These are phyloP conservation scores for Puccinia horiana DNA, from an alignment of 1,284 basidiomycete genomes.

Conservation along the genomic window DNA sequence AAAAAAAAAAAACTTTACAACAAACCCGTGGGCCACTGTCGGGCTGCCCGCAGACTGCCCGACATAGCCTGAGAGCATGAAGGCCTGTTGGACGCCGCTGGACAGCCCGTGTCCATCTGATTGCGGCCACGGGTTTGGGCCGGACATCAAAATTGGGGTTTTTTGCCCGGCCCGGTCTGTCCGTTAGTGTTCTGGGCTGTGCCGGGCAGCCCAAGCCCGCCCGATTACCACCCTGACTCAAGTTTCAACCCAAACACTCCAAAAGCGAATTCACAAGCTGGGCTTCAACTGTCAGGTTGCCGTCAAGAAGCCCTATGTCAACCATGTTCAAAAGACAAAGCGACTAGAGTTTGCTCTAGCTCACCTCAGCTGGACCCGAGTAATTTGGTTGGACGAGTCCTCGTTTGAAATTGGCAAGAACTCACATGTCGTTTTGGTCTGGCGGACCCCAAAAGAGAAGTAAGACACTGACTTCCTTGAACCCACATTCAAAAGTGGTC, in stretches of 20 bases:
- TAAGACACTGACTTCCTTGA: not conserved
- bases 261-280: not conserved
- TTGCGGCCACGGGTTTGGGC: no score
- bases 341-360: not conserved
- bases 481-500: constrained; percentile 18
- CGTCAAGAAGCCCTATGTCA: not conserved
- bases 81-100: no score
- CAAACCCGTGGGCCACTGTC: no score
- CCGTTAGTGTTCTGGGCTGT: no score
- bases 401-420: constrained; percentile 21
- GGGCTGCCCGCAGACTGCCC: no score
- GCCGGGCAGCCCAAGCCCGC: no score
- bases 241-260: not conserved
- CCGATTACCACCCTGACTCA: no score
- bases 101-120: no score
- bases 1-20: no score
- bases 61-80: no score
- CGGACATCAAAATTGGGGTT: no score
- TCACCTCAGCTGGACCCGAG: not conserved
- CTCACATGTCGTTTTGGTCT: not conserved
- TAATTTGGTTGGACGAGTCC: constrained; percentile 11
- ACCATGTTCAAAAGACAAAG: not conserved
- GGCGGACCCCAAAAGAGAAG: not conserved
- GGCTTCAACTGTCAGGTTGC: not conserved
- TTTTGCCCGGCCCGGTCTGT: no score